A percentile compares a stretch with the other conserved stretches of the same genome.
phyloP scores from a whole-genome alignment of 495 filamentous ascomycete genomes.

The Paragyromitra xinjiangensis region DNA sequence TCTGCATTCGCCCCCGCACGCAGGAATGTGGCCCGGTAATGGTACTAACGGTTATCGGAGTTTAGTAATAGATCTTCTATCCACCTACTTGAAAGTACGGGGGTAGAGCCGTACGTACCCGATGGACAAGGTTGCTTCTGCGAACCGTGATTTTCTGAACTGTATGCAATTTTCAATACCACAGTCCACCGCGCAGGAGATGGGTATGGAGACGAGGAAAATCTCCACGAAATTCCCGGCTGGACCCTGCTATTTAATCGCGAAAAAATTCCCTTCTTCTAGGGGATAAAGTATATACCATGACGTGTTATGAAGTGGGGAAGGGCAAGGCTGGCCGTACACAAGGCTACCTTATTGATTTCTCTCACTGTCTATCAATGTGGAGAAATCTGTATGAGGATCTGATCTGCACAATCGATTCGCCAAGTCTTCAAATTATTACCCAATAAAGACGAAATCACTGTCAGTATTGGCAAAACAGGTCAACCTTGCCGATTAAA shows the following conservation, averaged over 20 bases:
- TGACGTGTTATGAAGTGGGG: slow-evolving; percentile 19
- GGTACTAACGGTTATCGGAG: slow-evolving; percentile 12
- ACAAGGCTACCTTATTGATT: not conserved
- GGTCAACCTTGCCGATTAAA: slow-evolving; percentile 13
- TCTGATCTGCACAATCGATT: slow-evolving; percentile 23
- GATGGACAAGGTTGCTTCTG: slow-evolving; percentile 8
- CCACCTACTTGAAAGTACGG: not conserved
- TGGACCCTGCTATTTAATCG: slow-evolving; percentile 8
- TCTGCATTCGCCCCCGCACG: not conserved
- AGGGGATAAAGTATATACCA: not conserved
- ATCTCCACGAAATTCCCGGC: not conserved
- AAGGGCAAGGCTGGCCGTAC: not conserved
- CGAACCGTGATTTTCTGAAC: not conserved
- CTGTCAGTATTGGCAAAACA: slow-evolving; percentile 1
- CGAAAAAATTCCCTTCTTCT: not conserved
- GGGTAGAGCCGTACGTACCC: not conserved
- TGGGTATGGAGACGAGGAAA: not conserved
- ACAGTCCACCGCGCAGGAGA: not conserved
- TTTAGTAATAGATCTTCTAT: not conserved
- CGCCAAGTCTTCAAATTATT: slow-evolving; percentile 5
- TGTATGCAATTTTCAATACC: not conserved
- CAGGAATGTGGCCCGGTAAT: not conserved
- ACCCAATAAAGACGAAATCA: slow-evolving; percentile 22
- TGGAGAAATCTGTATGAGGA: slow-evolving; percentile 16
- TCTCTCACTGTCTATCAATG: not conserved